Percentiles rank a stretch among this genome's conserved stretches.
Conservation (phyloP, 2,329 filamentous ascomycete genomes). For the Claviceps pusilla region DNA sequence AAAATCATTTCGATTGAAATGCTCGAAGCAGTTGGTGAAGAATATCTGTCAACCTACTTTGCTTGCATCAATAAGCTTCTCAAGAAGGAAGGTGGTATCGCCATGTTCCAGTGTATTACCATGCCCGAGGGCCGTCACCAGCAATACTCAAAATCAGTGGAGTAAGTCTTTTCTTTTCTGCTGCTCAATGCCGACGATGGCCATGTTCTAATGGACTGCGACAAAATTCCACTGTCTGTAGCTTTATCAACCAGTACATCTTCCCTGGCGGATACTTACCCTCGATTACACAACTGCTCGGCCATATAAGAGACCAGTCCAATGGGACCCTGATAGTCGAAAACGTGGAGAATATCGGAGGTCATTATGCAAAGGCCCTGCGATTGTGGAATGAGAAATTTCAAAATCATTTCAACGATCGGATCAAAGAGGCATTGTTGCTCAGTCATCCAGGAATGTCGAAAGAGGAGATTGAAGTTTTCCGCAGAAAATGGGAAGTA, state of each 20-base stretch:
- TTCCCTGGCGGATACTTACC: slow-evolving; percentile 64
- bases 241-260: slow-evolving; percentile 62
- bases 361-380: slow-evolving; percentile 56
- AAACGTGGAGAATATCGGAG: slow-evolving; percentile 55
- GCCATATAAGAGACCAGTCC: slow-evolving; percentile 46
- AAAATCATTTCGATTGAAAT: slow-evolving; percentile 65
- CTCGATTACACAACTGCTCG: slow-evolving; percentile 38
- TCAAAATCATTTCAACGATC: slow-evolving; percentile 42
- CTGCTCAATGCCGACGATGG: background rate
- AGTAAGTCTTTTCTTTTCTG: slow-evolving; percentile 24
- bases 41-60: slow-evolving; percentile 56
- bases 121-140: slow-evolving; percentile 57
- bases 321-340: slow-evolving; percentile 50
- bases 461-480: slow-evolving; percentile 49
- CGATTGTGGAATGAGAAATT: slow-evolving; percentile 55
- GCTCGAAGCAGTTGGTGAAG: slow-evolving; percentile 57
- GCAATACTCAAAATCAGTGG: slow-evolving; percentile 49
- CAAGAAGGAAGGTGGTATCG: slow-evolving; percentile 50
- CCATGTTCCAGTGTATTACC: slow-evolving; percentile 63
- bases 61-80: slow-evolving; percentile 45
- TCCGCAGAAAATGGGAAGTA: slow-evolving; percentile 57
- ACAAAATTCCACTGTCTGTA: slow-evolving; percentile 11
- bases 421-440: slow-evolving; percentile 45
- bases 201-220: background rate
- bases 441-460: slow-evolving; percentile 43